Conservation (phyloP, 495 filamentous ascomycete species). For the Neurospora sp. region DNA sequence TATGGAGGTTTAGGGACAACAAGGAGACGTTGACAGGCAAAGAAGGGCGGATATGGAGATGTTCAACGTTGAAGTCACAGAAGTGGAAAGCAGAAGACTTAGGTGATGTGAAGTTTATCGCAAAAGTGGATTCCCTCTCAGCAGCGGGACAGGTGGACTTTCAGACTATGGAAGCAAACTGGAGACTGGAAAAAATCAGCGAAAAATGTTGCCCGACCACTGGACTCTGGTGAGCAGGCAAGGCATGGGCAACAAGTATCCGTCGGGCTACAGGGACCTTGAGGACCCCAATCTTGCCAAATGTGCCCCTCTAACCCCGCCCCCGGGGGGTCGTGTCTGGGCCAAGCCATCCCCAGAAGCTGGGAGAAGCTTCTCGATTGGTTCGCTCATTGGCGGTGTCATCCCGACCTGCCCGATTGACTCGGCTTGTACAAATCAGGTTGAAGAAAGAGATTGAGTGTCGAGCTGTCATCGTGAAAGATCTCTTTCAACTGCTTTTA, state of each 20-base stretch:
- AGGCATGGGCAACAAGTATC: neutral
- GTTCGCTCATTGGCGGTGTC: neutral
- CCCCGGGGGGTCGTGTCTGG: slow-evolving; percentile 8
- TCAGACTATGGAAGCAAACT: neutral
- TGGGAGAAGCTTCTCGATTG: slow-evolving; percentile 23
- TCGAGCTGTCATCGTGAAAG: neutral
- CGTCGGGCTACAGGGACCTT: neutral
- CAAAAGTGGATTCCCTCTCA: slow-evolving; percentile 3
- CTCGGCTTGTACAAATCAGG: neutral
- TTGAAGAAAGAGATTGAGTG: neutral
- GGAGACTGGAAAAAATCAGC: slow-evolving; percentile 10
- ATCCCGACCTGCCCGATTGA: neutral
- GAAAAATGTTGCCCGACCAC: slow-evolving; percentile 11
- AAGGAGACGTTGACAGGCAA: neutral
- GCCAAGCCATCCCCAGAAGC: slow-evolving; percentile 19
- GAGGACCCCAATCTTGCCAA: neutral
- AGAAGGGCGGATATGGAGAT: neutral
- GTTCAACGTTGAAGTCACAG: neutral
- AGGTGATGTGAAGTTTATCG: slow-evolving; percentile 1
- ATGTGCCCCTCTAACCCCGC: slow-evolving; percentile 15
- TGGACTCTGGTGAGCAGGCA: neutral
- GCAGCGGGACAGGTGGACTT: slow-evolving; percentile 1
- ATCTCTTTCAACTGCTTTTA: neutral
- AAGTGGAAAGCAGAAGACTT: neutral
- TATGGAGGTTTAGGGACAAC: neutral